A percentile compares a stretch with the other conserved stretches of the same genome.
Evolutionary conservation across 164 flowering plant genomes (phyloP).

Genomic region (Kingdonia uniflora): DNA sequence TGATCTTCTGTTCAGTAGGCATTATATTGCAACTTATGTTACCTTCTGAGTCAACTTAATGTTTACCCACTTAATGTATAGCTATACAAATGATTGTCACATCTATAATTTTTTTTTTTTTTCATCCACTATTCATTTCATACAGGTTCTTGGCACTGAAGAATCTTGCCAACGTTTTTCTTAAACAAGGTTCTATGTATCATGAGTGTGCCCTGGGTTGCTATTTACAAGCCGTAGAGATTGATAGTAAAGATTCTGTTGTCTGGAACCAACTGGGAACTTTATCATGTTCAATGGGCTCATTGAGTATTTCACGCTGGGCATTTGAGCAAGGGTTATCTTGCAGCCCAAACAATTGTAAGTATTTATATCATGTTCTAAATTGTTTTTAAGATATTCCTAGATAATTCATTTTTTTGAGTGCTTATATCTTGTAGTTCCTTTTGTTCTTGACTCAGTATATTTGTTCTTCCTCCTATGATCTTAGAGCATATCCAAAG

Average conservation of each 20-base stretch:
- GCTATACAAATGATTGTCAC: too few species aligned
- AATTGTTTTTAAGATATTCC: too few species aligned
- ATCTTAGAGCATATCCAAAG: too few species aligned
- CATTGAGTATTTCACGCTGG: constrained; percentile 90
- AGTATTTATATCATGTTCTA: constrained; percentile 10
- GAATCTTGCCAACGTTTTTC: constrained; percentile 85
- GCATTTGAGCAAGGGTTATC: constrained; percentile 96
- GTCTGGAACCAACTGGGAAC: constrained; percentile 97
- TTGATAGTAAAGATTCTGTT: constrained; percentile 90
- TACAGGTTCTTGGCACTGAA: constrained; percentile 88
- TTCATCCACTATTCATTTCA: neutral
- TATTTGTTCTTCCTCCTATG: too few species aligned
- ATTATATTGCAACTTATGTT: too few species aligned
- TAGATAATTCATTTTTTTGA: too few species aligned
- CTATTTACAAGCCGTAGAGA: constrained; percentile 96
- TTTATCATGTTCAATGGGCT: constrained; percentile 84
- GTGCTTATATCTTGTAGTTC: too few species aligned
- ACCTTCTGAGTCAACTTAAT: too few species aligned
- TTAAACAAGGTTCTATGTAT: constrained; percentile 69
- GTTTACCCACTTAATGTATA: too few species aligned
- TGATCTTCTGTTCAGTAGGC: too few species aligned
- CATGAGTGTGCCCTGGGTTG: constrained; percentile 75
- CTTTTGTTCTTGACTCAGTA: too few species aligned
- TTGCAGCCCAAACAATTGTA: constrained; percentile 97
- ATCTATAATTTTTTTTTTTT: too few species aligned